Evolutionary conservation across 371 early-diverging fungal genomes (phyloP).

Genomic region (Mortierella sp.): DNA sequence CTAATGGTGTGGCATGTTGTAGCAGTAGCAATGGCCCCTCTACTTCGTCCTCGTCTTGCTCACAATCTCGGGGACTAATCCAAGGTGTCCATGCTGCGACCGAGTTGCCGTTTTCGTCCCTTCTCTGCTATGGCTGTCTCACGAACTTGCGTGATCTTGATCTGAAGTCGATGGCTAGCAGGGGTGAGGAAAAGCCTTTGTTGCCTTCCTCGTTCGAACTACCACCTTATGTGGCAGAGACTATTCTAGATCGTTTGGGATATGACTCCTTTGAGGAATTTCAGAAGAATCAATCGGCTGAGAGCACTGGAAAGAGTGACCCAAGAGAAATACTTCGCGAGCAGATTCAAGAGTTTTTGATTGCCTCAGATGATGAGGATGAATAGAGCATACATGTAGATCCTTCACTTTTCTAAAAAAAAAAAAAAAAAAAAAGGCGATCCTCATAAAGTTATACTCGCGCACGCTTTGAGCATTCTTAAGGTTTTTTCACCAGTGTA

Average conservation of each 20-base stretch:
- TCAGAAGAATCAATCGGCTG: conserved; percentile 22
- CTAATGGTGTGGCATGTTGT: conserved; percentile 24
- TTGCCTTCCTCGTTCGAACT: conserved; percentile 30
- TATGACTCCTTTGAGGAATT: conserved; percentile 22
- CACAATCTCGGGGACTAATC: background rate
- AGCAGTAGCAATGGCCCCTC: conserved; percentile 21
- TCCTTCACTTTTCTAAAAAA: background rate
- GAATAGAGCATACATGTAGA: background rate
- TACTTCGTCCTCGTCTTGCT: conserved; percentile 7
- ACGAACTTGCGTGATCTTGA: conserved; percentile 64
- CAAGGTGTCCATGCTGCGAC: background rate
- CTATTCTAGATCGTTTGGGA: conserved; percentile 24
- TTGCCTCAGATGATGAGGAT: conserved; percentile 56
- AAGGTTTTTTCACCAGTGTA: background rate
- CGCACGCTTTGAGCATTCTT: too few relatives aligned
- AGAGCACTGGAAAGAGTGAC: conserved; percentile 43
- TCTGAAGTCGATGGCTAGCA: conserved; percentile 30
- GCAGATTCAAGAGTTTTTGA: conserved; percentile 69
- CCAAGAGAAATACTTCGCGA: conserved; percentile 58
- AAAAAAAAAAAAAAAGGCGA: background rate
- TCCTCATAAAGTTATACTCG: too few relatives aligned
- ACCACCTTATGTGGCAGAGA: conserved; percentile 46
- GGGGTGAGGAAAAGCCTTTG: background rate
- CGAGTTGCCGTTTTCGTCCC: conserved; percentile 51
- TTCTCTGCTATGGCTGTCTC: conserved; percentile 72